Conservation (phyloP, 1,139 yeast genomes). For the Trichomonascaceae sp. region DNA sequence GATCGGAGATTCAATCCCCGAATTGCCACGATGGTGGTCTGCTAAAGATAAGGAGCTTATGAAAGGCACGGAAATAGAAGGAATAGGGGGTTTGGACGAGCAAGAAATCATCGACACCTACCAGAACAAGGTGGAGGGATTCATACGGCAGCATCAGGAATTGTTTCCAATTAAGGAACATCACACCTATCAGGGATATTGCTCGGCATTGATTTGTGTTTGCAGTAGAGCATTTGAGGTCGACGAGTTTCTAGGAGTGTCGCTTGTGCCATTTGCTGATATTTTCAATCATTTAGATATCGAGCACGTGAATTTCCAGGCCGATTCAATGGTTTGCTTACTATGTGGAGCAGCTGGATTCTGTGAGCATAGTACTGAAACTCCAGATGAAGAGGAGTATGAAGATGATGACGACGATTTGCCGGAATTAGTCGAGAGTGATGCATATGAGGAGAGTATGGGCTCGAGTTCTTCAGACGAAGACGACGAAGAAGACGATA, state of each 20-base stretch:
- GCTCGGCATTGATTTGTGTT: conserved; percentile 37
- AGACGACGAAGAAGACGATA: conserved; percentile 33
- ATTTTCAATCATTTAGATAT: conserved; percentile 66
- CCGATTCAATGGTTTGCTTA: conserved; percentile 64
- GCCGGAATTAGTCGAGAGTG: not conserved
- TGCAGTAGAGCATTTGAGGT: conserved; percentile 77
- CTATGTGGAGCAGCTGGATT: conserved; percentile 57
- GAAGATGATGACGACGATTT: conserved; percentile 25
- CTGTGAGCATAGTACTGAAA: conserved; percentile 32
- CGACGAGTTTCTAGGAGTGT: conserved; percentile 66
- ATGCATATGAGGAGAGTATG: not conserved
- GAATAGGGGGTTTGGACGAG: conserved; percentile 55
- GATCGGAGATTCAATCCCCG: conserved; percentile 29
- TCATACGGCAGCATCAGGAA: conserved; percentile 22
- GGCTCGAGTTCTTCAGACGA: too few relatives aligned
- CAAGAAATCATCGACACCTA: conserved; percentile 53
- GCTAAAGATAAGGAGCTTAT: conserved; percentile 44
- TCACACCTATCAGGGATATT: conserved; percentile 28
- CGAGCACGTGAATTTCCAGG: conserved; percentile 65
- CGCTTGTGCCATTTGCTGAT: conserved; percentile 88
- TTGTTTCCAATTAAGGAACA: conserved; percentile 21
- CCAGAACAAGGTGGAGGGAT: conserved; percentile 36
- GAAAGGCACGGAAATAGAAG: conserved; percentile 61
- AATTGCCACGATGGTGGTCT: conserved; percentile 54
- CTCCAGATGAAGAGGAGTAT: conserved; percentile 28